Base-by-base conservation (phyloP, 176 grass and related monocot species). In the Guadua angustifolia region DNA sequence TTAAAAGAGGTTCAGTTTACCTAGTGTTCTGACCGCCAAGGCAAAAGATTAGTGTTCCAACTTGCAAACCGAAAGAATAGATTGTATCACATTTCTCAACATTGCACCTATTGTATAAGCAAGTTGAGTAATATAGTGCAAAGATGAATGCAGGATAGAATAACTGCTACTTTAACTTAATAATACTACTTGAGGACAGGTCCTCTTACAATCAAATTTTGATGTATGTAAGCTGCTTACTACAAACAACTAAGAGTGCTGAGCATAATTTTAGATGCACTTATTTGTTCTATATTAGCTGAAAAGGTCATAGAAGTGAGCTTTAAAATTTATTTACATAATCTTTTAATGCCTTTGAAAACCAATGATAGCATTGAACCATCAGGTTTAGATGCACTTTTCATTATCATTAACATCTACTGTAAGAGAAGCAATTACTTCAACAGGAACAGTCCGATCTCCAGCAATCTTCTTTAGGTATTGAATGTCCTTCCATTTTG, bases 391-490 rank as follows among this genome's bases (percentile, higher is more conserved):
- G 6, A 61, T 74, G 45, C 7, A 22, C 45, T 50, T 70, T 57
- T 57, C 55, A 86, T 77, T 45, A 18, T 62, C 5, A 85, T 89
- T 53, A 13, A 15, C 1, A 22, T 81, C 21, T 21, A 85, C 24
- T 63, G 45, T 24, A 82, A 83, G 19, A 81, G 70, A 86, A 49
- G 72, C 59, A 91, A 58, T 92, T 87, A 98, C 96, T 85, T 98
- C 96, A 51, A 98, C 93, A 77, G 93, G 93, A 79, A 98, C 80
- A 80, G 91, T 95, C n/a, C 95, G 89, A 87, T 98, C 91, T 88
- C 95, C 93, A 84, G 93, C 95, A 26, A 93, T 89, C 69, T 91
- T 91, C 84, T 95, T 98, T 29, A 92, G 82, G 86, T 98, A 98
- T 69, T 90, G 75, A 52, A 98, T 90, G 86, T 98, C 87, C 80